A percentile compares a stretch with the other conserved stretches of the same genome.
These are phyloP conservation scores for Penium margaritaceum DNA, from an alignment of 139 green algal species.

Conservation along the genomic window DNA sequence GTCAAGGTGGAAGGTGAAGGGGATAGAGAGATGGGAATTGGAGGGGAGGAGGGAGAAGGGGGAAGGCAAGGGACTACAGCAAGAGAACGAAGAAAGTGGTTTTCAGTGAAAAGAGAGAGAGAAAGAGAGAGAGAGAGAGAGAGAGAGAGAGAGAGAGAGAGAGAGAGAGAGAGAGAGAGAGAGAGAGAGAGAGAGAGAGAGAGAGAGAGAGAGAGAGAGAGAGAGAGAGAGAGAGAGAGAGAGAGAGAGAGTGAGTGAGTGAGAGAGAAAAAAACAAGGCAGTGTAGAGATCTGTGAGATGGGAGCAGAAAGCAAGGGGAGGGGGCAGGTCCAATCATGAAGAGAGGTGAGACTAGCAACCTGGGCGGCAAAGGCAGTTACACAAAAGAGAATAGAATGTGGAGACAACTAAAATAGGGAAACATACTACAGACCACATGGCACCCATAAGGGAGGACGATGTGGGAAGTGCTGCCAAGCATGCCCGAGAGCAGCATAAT, in stretches of 20 bases:
- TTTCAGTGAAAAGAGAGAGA: background rate
- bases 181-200: slow-evolving; percentile 13
- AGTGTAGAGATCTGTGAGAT: background rate
- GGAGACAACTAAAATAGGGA: background rate
- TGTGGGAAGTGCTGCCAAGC: too few species aligned
- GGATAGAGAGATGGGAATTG: too few species aligned
- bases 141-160: slow-evolving; percentile 10
- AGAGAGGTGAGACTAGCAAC: too few species aligned
- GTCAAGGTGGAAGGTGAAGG: too few species aligned
- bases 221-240: slow-evolving; percentile 7
- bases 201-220: slow-evolving; percentile 8
- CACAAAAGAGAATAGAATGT: background rate
- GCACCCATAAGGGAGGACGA: too few species aligned
- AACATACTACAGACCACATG: too few species aligned
- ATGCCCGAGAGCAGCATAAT: too few species aligned
- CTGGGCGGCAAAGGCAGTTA: background rate
- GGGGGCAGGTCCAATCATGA: background rate
- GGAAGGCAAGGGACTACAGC: too few species aligned
- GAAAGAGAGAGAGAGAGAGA: slow-evolving; percentile 15
- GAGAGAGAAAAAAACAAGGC: background rate
- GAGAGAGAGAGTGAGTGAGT: slow-evolving; percentile 3
- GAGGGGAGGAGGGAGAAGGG: too few species aligned
- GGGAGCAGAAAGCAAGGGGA: background rate
- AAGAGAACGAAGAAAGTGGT: too few species aligned
- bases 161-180: slow-evolving; percentile 6